Conservation (phyloP, 225 moss, liverwort and hornwort species). For the Sphagnum tenellum region DNA sequence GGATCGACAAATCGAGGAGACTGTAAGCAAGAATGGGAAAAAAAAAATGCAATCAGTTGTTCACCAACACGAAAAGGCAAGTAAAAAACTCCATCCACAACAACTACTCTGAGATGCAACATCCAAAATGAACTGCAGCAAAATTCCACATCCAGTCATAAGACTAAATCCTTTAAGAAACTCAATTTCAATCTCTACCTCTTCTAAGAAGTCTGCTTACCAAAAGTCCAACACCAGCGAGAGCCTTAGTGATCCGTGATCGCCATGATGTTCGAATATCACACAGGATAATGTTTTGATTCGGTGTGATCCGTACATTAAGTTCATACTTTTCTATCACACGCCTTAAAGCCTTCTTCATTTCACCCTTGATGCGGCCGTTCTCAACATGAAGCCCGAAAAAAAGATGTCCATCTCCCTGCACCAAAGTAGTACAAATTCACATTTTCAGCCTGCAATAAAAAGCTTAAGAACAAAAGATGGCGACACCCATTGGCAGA, state of each 20-base stretch:
- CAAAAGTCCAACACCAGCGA: slow-evolving; percentile 55
- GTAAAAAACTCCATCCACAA: no score
- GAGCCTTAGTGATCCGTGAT: slow-evolving; percentile 58
- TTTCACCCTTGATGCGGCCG: slow-evolving; percentile 68
- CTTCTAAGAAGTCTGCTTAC: slow-evolving; percentile 16
- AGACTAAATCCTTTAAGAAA: no score
- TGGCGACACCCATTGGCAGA: no score
- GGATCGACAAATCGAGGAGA: slow-evolving; percentile 58
- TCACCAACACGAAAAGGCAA: no score
- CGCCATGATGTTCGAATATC: slow-evolving; percentile 70
- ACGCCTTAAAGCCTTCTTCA: slow-evolving; percentile 54
- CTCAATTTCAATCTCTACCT: no score
- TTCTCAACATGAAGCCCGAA: slow-evolving; percentile 80
- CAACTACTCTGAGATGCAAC: no score
- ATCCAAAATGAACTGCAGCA: no score
- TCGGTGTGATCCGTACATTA: slow-evolving; percentile 70
- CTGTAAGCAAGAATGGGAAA: slow-evolving; percentile 16
- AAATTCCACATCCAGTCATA: no score
- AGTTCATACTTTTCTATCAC: slow-evolving; percentile 61
- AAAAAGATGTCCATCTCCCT: slow-evolving; percentile 74
- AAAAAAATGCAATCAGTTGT: no score
- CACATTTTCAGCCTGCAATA: no score
- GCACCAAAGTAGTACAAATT: slow-evolving; percentile 1
- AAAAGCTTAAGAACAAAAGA: no score
- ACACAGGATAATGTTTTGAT: slow-evolving; percentile 77